These are phyloP conservation scores for Sporisorium exsertum DNA, from an alignment of 1,284 basidiomycete genomes.

Conservation along the genomic window DNA sequence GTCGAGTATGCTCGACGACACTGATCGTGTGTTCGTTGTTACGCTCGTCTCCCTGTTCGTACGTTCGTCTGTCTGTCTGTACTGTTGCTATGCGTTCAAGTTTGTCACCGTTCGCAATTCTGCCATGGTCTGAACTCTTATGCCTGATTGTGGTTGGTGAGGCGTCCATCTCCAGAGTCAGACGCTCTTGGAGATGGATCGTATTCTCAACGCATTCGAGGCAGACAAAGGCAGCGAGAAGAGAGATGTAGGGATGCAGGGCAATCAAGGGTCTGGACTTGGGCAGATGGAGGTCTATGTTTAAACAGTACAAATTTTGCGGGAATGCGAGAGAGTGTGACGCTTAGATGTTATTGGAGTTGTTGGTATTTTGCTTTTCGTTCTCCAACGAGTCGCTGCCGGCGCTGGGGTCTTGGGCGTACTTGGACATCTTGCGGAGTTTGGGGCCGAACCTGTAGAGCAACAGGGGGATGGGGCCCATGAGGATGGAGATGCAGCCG, in stretches of 20 bases:
- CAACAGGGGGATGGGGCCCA: slow-evolving; percentile 53
- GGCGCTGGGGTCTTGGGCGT: slow-evolving; percentile 21
- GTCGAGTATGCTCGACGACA: slow-evolving; percentile 27
- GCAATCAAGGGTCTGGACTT: too few species aligned
- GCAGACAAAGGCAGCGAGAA: too few species aligned
- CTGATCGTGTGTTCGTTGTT: not conserved
- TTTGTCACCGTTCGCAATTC: slow-evolving; percentile 5
- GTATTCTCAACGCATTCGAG: too few species aligned
- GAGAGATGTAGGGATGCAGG: too few species aligned
- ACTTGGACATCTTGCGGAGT: slow-evolving; percentile 54
- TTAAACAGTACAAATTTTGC: too few species aligned
- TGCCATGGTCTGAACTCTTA: too few species aligned
- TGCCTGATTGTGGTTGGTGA: too few species aligned
- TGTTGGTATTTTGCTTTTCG: slow-evolving; percentile 10
- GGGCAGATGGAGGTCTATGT: too few species aligned
- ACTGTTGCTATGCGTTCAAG: not conserved
- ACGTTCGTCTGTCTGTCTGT: not conserved
- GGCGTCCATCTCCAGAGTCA: too few species aligned
- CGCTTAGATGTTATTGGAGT: not conserved
- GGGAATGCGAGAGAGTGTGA: too few species aligned
- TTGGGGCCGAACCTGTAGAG: slow-evolving; percentile 58
- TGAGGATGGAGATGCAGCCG: slow-evolving; percentile 51
- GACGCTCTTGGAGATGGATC: too few species aligned
- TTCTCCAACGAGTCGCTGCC: not conserved
- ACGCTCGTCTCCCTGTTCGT: not conserved